Evolutionary conservation across 139 green algal genomes (phyloP).

Genomic region (Chlorella sp.): DNA sequence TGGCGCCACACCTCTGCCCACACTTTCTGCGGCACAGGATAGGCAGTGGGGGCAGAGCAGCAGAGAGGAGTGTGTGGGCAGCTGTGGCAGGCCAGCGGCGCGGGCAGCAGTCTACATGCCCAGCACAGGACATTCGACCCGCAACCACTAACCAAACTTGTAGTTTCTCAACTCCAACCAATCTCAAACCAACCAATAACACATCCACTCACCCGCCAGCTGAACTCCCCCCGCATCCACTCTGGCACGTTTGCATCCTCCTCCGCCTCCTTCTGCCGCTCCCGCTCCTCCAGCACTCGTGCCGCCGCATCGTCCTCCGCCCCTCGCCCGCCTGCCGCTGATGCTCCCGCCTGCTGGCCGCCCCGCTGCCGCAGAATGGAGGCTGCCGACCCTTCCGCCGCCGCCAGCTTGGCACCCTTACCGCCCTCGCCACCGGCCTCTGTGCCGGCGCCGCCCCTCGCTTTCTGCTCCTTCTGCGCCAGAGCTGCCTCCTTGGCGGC

Average conservation of each 20-base stretch:
- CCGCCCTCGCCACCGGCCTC: not conserved
- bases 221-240: constrained; percentile 31
- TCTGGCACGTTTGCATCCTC: constrained; percentile 14
- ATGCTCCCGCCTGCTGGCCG: not conserved
- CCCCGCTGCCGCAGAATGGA: constrained; percentile 7
- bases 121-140: too few relatives aligned
- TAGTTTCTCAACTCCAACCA: too few relatives aligned
- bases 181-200: too few relatives aligned
- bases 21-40: constrained; percentile 30
- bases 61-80: not conserved
- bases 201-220: constrained; percentile 27
- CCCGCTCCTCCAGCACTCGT: not conserved
- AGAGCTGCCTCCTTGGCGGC: not conserved
- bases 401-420: not conserved
- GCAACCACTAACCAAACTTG: too few relatives aligned
- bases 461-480: not conserved
- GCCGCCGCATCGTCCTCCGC: not conserved
- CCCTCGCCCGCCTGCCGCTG: not conserved
- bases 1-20: constrained; percentile 33
- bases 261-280: not conserved
- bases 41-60: not conserved
- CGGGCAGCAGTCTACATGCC: too few relatives aligned
- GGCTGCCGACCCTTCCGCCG: not conserved
- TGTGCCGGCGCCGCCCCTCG: not conserved
- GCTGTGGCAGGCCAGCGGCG: too few relatives aligned